Evolutionary conservation across 345 rosid genomes (phyloP).

Genomic region (Geranium brycei): DNA sequence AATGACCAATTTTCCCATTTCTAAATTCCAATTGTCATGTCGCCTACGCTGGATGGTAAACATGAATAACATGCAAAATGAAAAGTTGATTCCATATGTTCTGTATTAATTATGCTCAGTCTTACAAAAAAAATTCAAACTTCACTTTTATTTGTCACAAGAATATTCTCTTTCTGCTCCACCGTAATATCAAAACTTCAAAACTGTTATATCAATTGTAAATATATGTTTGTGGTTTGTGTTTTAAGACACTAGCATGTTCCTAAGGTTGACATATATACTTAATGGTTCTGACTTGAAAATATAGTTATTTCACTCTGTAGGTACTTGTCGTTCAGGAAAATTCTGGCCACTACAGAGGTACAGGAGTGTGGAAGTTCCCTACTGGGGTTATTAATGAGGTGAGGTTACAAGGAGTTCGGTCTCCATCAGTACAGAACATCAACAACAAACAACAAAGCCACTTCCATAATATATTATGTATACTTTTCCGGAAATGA

Average conservation of each 20-base stretch:
- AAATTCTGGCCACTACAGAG: slow-evolving; percentile 39
- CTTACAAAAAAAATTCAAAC: not conserved
- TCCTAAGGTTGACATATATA: not conserved
- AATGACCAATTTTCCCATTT: not conserved
- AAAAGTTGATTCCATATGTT: not conserved
- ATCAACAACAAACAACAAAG: no score
- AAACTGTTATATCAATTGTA: no score
- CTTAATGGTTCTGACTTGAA: not conserved
- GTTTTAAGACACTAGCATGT: no score
- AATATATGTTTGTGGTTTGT: no score
- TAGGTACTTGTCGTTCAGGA: slow-evolving; percentile 86
- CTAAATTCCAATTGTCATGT: not conserved
- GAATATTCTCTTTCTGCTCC: no score
- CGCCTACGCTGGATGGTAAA: not conserved
- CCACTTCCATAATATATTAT: no score
- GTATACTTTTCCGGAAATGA: not conserved
- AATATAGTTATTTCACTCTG: not conserved
- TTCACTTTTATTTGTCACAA: not conserved
- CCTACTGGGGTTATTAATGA: slow-evolving; percentile 69
- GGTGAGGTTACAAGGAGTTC: slow-evolving; percentile 22
- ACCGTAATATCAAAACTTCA: no score
- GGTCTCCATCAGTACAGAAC: not conserved
- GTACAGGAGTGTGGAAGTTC: slow-evolving; percentile 55
- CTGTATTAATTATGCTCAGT: not conserved
- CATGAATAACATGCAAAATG: not conserved